phyloP scores from a whole-genome alignment of 1,139 yeast species.

The Saccharomyces hybrid region DNA sequence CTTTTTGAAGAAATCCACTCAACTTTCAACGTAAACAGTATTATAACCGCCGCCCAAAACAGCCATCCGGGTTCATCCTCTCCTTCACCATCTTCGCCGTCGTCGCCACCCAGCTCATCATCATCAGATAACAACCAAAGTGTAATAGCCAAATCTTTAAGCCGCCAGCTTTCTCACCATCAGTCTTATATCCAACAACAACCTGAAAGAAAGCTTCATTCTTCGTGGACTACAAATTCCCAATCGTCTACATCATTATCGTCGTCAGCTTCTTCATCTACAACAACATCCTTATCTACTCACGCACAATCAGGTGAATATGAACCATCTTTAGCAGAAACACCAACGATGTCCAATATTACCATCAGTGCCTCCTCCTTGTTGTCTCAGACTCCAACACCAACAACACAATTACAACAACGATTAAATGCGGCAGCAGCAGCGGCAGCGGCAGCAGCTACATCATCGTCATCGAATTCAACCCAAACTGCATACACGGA shows the following conservation, averaged over 20 bases:
- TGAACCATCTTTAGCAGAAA: not conserved
- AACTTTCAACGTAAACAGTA: conserved; percentile 10
- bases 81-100: not conserved
- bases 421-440: not conserved
- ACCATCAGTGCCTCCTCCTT: not conserved
- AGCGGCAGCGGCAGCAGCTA: not conserved
- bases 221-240: not conserved
- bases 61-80: not conserved
- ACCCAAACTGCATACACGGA: not conserved
- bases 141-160: not conserved
- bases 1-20: conserved; percentile 17
- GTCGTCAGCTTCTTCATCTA: not conserved
- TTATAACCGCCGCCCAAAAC: conserved; percentile 9
- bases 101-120: not conserved
- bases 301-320: not conserved
- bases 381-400: not conserved
- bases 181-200: not conserved
- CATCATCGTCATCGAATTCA: not conserved
- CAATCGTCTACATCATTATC: not conserved
- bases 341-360: not conserved
- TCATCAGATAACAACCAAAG: not conserved
- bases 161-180: not conserved
- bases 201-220: not conserved
- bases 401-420: not conserved
- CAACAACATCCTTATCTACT: not conserved